phyloP scores from a whole-genome alignment of 208 protist genomes.

The Acanthamoeba triangularis region DNA sequence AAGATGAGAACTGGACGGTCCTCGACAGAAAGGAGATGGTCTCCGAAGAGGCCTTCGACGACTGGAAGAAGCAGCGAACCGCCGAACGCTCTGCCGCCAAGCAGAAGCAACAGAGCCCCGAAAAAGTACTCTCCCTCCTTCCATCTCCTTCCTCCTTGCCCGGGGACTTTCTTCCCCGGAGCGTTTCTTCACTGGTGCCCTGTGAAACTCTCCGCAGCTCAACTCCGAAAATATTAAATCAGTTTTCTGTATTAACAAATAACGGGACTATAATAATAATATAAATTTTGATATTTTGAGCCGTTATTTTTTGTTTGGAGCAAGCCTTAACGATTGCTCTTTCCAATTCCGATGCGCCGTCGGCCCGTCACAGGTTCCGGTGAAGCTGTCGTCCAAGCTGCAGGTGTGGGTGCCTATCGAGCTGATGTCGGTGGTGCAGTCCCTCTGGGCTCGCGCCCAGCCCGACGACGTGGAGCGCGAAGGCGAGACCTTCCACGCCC shows the following conservation, averaged over 20 bases:
- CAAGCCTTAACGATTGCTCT: not conserved
- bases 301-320: not conserved
- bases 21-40: slow-evolving; percentile 56
- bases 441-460: slow-evolving; percentile 71
- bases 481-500: slow-evolving; percentile 22
- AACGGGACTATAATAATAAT: not conserved
- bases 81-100: slow-evolving; percentile 65
- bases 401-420: slow-evolving; percentile 72
- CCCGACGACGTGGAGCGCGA: slow-evolving; percentile 53
- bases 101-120: slow-evolving; percentile 68
- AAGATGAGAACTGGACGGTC: slow-evolving; percentile 64
- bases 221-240: too few relatives aligned
- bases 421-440: slow-evolving; percentile 71
- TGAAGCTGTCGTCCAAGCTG: slow-evolving; percentile 75
- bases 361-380: not conserved
- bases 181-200: not conserved
- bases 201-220: not conserved
- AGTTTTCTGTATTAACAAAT: too few relatives aligned
- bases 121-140: slow-evolving; percentile 14
- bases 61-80: slow-evolving; percentile 61
- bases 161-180: not conserved
- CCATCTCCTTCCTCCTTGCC: not conserved
- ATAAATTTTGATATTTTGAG: not conserved
- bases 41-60: slow-evolving; percentile 68
- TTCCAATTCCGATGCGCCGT: slow-evolving; percentile 11